Base-by-base conservation (phyloP, 2,329 filamentous ascomycete genomes). In the Curvularia hawaiiensis region DNA sequence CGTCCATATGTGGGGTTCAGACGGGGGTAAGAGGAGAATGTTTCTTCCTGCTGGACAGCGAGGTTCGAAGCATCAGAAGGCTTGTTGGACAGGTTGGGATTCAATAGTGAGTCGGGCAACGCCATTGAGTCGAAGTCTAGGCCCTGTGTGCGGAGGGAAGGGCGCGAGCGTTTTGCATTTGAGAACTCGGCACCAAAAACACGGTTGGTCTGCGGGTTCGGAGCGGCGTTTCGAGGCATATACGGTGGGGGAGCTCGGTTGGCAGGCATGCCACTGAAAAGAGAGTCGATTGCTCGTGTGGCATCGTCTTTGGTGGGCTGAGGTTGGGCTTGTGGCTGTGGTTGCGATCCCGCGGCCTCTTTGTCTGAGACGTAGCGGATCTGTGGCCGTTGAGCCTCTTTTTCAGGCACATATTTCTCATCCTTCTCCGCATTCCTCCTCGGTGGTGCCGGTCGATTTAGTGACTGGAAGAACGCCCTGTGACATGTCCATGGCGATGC, bases 1-100 rank as follows among this genome's bases (percentile, higher is more conserved):
- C 79, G 72, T 4, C 80, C 80, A 12, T 77, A 72, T 6, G 66
- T 71, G 3, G 79, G 71, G 39, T 76, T 73, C 45, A 82, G 63
- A 12, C 73, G 66, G 8, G 73, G 73, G 50, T 68, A 75, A 35
- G 62, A 63, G 12, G 60, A 61, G 18, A 68, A 66, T 0, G 64
- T 63, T n/a, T 62, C 61, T 41, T 63, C 56, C 24, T 68, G 66
- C 43, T 66, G 65, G 2, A 56, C 51, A 3, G 58, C 61, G 16
- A 68, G 63, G 0, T 44, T 53, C 9, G 56, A 45, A 5, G 59
- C 47, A 22, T 60, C 56, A 35, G 52, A 56, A 33, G 66, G 60
- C 52, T 68, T 66, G 63, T 66, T 67, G 50, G 59, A 47, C 7
- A 63, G 41, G 2, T 51, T 54, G 1, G 64, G 64, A 45, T 65